Evolutionary conservation across 2,329 filamentous ascomycete genomes (phyloP).

Genomic region (Phyllosticta citribraziliensis): DNA sequence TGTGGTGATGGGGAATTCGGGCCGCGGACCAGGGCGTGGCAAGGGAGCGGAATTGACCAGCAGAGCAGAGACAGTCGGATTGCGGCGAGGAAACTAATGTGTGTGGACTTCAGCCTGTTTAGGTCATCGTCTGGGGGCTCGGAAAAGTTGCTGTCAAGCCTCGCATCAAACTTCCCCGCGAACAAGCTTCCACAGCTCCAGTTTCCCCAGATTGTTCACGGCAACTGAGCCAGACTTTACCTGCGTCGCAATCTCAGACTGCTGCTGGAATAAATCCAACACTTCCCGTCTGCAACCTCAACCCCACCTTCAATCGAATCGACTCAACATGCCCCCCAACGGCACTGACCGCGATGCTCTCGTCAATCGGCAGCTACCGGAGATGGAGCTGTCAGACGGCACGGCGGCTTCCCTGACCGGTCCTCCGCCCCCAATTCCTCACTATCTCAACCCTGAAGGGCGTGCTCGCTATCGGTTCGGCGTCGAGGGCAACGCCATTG

Average conservation of each 20-base stretch:
- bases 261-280: neutral
- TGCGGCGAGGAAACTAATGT: neutral
- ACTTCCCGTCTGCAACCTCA: neutral
- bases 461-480: constrained; percentile 40
- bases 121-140: neutral
- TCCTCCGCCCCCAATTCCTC: constrained; percentile 35
- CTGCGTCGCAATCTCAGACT: neutral
- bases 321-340: constrained; percentile 22
- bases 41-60: neutral
- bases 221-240: neutral
- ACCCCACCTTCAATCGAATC: neutral
- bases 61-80: neutral
- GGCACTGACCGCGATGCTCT: constrained; percentile 35
- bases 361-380: constrained; percentile 34
- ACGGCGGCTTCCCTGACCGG: constrained; percentile 31
- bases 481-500: constrained; percentile 44
- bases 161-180: neutral
- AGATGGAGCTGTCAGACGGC: constrained; percentile 41
- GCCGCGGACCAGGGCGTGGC: neutral
- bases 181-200: neutral
- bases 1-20: neutral
- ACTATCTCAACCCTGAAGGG: constrained; percentile 31
- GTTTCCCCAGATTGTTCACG: neutral
- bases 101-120: neutral
- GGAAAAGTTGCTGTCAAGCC: neutral